phyloP scores from a whole-genome alignment of 768 basidiomycete genomes.

The Auriculariales sp. region DNA sequence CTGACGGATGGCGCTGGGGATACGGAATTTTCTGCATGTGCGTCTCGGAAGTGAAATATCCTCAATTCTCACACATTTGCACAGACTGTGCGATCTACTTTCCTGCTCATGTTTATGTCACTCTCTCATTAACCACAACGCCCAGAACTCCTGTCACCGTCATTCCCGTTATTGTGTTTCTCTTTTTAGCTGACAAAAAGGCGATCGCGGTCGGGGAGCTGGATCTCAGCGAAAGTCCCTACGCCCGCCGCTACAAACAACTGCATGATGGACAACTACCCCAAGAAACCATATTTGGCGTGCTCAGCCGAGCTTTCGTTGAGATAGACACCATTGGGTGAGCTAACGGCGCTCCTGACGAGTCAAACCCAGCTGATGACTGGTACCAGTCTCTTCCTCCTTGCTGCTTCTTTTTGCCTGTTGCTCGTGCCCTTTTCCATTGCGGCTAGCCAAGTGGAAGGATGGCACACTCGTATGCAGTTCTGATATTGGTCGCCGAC shows the following conservation, averaged over 20 bases:
- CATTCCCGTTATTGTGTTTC: slow-evolving; percentile 12
- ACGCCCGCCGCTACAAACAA: not conserved
- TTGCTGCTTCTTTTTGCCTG: slow-evolving; percentile 17
- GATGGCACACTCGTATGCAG: slow-evolving; percentile 16
- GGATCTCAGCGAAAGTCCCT: not conserved
- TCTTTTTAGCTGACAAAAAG: not conserved
- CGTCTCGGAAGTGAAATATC: no score
- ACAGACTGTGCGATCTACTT: not conserved
- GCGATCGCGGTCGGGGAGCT: not conserved
- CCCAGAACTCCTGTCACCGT: slow-evolving; percentile 12
- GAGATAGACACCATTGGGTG: slow-evolving; percentile 16
- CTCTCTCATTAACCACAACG: slow-evolving; percentile 5
- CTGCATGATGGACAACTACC: not conserved
- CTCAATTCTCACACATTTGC: no score
- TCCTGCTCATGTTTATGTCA: not conserved
- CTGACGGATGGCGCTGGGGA: not conserved
- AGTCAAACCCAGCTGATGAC: not conserved
- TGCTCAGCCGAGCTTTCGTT: slow-evolving; percentile 7
- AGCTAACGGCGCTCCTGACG: not conserved
- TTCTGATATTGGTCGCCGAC: slow-evolving; percentile 1
- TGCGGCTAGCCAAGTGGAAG: slow-evolving; percentile 10
- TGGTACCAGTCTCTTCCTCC: slow-evolving; percentile 12
- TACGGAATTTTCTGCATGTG: slow-evolving; percentile 1
- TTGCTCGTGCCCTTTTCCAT: slow-evolving; percentile 19
- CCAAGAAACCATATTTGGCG: not conserved